phyloP scores from a whole-genome alignment of 2,329 filamentous ascomycete genomes.

The Pyrenophora graminea region DNA sequence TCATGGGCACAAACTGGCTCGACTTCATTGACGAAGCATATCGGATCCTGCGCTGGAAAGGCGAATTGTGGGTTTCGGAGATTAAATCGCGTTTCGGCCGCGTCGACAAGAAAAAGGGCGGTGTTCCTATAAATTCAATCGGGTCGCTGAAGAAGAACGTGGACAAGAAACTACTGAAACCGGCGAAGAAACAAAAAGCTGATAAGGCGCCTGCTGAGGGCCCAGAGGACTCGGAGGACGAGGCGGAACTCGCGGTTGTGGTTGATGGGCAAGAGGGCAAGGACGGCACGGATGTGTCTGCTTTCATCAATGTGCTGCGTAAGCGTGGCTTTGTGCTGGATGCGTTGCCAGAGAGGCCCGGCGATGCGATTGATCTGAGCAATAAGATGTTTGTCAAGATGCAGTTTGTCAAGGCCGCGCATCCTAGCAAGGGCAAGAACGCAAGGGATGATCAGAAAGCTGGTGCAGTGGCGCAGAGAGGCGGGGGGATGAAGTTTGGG shows the following conservation, averaged over 20 bases:
- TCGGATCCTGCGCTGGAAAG: constrained; percentile 87
- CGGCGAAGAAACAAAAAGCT: constrained; percentile 49
- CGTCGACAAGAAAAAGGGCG: constrained; percentile 55
- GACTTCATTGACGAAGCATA: constrained; percentile 96
- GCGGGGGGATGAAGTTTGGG: constrained; percentile 48
- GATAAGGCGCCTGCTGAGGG: constrained; percentile 55
- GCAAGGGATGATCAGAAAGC: constrained; percentile 48
- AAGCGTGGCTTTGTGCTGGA: constrained; percentile 83
- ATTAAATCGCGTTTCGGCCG: constrained; percentile 90
- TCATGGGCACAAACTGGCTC: constrained; percentile 99
- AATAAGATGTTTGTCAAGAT: constrained; percentile 99
- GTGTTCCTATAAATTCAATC: constrained; percentile 65
- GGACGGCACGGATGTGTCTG: constrained; percentile 80
- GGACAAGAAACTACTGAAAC: constrained; percentile 21
- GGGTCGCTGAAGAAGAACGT: constrained; percentile 51
- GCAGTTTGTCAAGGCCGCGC: constrained; percentile 85
- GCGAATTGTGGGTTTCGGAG: constrained; percentile 95
- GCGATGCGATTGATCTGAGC: constrained; percentile 71
- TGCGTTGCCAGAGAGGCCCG: constrained; percentile 57
- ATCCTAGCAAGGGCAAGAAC: constrained; percentile 76
- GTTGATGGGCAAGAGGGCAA: constrained; percentile 69
- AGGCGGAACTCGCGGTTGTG: constrained; percentile 64
- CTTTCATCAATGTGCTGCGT: constrained; percentile 81
- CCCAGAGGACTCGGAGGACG: constrained; percentile 55
- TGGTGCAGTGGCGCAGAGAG: constrained; percentile 42